Conservation (phyloP, 139 green algal species). For the Picochlorum costavermella region DNA sequence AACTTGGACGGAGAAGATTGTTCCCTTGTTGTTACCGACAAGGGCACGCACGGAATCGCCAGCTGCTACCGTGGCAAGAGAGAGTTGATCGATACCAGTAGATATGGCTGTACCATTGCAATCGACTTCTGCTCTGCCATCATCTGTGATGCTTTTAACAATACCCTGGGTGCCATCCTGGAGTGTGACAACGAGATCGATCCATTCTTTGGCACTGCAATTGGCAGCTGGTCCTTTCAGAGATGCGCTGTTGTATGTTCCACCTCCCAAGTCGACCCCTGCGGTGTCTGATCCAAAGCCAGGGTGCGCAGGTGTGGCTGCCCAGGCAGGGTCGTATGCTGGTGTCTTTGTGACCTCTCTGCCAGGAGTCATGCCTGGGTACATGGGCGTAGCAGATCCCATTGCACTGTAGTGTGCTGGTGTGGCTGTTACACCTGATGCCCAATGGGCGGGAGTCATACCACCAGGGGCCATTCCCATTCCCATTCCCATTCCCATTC, state of each 20-base stretch:
- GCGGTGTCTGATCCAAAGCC: constrained; percentile 10
- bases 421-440: constrained; percentile 26
- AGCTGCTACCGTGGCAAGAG: neutral
- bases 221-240: neutral
- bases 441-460: constrained; percentile 32
- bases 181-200: constrained; percentile 18
- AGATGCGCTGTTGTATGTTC: neutral
- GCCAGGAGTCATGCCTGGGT: constrained; percentile 53
- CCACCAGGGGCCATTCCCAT: constrained; percentile 6
- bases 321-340: constrained; percentile 33
- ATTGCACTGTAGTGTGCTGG: constrained; percentile 25
- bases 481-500: neutral
- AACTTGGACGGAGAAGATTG: neutral
- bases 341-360: constrained; percentile 47
- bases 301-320: constrained; percentile 24
- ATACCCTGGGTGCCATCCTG: constrained; percentile 10
- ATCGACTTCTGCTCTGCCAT: constrained; percentile 13
- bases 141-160: constrained; percentile 11
- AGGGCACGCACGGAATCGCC: neutral
- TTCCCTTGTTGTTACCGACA: neutral
- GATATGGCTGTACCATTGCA: neutral
- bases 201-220: constrained; percentile 11
- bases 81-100: neutral
- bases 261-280: neutral
- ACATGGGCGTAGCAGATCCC: constrained; percentile 30